Evolutionary conservation across 768 basidiomycete species (phyloP), one percentile per base, ranked within the genome.

Genomic region (Butyriboletus loyo): DNA sequence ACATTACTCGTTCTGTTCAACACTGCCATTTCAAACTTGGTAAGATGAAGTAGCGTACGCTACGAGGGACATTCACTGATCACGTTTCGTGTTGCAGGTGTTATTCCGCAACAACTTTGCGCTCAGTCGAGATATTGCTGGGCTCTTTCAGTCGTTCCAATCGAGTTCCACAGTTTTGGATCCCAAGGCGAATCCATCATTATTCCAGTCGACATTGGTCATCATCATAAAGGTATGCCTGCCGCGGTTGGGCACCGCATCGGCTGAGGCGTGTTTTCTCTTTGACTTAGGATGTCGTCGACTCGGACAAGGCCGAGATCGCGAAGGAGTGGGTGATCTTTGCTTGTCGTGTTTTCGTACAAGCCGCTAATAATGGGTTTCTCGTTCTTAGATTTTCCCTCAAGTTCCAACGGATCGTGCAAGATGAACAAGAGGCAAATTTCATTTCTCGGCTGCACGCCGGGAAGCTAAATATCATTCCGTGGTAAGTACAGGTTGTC

Each of bases 21-120:
- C 57, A 79, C 82, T 1, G 84, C 84, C 0, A 75, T 85, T 11
- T 86, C 84, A 2, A 85, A 85, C 57, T 61, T 85, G 54, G 83
- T 83, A 51, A 25, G 75, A 55, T 75, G 2, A 0, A n/a, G 15
- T 15, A 24, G 7, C 1, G 4, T 8, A 4, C 30, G 11, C 19
- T 3, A 5, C 7, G 14, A 10, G 14, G 14, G 3, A 5, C 17
- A 6, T 15, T 45, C 17, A 55, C 15, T 7, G 5, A n/a, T 1
- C 9, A 28, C 6, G 0, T 36, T 43, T 32, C 25, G n/a, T 15
- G 3, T 2, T 32, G 10, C 52, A 85, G 84, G 81, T 85, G 1
- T 66, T 84, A 2, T 84, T 84, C 69, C 77, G 84, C 4, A 84
- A 85, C 51, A 85, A 85, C 48, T 85, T 85, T 49, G 81, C 83